These are phyloP conservation scores for Exserohilum turcica DNA, from an alignment of 2,329 filamentous ascomycete species.

Conservation along the genomic window DNA sequence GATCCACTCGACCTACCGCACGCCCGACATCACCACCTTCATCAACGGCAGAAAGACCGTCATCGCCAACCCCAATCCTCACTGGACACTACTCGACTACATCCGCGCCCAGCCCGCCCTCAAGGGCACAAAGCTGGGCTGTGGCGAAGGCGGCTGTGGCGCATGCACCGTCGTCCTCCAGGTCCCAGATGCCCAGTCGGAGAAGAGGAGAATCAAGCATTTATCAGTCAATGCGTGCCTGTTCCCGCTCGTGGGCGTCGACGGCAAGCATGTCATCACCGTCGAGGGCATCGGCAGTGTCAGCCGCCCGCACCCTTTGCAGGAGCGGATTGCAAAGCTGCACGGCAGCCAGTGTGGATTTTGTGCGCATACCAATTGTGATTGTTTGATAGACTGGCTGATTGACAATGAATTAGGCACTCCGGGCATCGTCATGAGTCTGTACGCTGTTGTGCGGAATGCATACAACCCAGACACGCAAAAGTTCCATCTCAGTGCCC, in stretches of 20 bases:
- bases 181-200: conserved; percentile 62
- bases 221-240: conserved; percentile 94
- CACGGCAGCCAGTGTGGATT: conserved; percentile 95
- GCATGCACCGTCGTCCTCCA: conserved; percentile 79
- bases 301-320: conserved; percentile 81
- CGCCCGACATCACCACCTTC: conserved; percentile 74
- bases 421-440: conserved; percentile 89
- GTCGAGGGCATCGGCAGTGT: conserved; percentile 91
- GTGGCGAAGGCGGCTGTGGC: conserved; percentile 92
- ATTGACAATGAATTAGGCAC: conserved; percentile 54
- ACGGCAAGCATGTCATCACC: conserved; percentile 97
- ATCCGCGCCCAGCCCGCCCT: conserved; percentile 80
- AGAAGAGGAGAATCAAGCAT: conserved; percentile 88
- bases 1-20: conserved; percentile 80
- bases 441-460: conserved; percentile 90
- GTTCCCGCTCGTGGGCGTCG: conserved; percentile 85
- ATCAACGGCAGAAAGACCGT: conserved; percentile 87
- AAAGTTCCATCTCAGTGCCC: conserved; percentile 41
- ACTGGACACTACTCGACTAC: conserved; percentile 89
- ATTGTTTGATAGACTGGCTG: neutral
- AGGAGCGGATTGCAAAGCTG: conserved; percentile 86
- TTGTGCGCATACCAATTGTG: conserved; percentile 53
- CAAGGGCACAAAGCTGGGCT: conserved; percentile 94
- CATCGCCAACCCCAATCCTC: conserved; percentile 84
- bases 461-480: conserved; percentile 44